These are phyloP conservation scores for Vitis labrusca DNA, from an alignment of 164 flowering plant species.

Conservation along the genomic window DNA sequence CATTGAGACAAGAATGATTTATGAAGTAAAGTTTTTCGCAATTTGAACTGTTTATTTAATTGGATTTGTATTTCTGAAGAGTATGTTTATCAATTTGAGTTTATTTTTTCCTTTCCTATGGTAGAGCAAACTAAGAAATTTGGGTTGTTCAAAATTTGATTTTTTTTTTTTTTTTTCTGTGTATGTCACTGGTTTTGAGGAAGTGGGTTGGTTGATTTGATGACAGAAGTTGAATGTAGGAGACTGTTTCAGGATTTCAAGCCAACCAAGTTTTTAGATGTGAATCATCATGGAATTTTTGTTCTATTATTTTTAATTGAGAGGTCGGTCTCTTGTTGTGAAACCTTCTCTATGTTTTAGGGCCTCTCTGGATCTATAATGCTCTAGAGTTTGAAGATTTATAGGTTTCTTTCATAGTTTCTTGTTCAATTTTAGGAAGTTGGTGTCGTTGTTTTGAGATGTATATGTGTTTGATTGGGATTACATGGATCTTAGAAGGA, in stretches of 20 bases:
- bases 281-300: slow-evolving; percentile 13
- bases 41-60: neutral
- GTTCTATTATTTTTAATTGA: slow-evolving; percentile 2
- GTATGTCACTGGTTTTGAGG: slow-evolving; percentile 3
- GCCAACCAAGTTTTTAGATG: slow-evolving; percentile 41
- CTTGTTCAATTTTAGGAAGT: neutral
- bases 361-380: slow-evolving; percentile 26
- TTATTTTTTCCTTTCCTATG: neutral
- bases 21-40: too few relatives aligned
- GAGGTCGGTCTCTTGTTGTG: neutral
- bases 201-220: slow-evolving; percentile 14
- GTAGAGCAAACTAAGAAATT: slow-evolving; percentile 3
- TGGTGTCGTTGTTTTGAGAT: neutral
- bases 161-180: neutral
- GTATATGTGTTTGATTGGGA: neutral
- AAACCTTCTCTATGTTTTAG: slow-evolving; percentile 2
- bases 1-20: too few relatives aligned
- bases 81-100: neutral
- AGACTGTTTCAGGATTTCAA: slow-evolving; percentile 12
- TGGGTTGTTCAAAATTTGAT: slow-evolving; percentile 7
- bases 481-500: neutral
- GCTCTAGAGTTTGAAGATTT: slow-evolving; percentile 14
- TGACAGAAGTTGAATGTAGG: slow-evolving; percentile 10
- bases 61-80: neutral
- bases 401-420: neutral